Percentiles rank a stretch among this genome's conserved stretches.
Evolutionary conservation across 768 basidiomycete genomes (phyloP).

Genomic region (Pisolithus tinctorius): DNA sequence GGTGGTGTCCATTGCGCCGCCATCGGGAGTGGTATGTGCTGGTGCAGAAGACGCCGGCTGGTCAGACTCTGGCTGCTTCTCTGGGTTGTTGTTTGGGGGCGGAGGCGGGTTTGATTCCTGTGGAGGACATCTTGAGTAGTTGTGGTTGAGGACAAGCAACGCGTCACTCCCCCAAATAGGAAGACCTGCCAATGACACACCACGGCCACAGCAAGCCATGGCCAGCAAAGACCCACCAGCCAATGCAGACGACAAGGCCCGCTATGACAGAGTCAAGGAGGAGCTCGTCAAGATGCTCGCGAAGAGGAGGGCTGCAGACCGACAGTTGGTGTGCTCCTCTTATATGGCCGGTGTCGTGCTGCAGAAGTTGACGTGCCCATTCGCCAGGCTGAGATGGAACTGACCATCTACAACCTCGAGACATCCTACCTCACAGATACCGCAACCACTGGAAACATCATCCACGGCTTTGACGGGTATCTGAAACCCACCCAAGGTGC

Average conservation of each 20-base stretch:
- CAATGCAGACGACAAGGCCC: conserved; percentile 60
- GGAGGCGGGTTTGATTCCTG: conserved; percentile 47
- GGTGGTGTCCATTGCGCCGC: conserved; percentile 62
- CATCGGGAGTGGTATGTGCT: conserved; percentile 28
- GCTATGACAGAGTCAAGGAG: conserved; percentile 67
- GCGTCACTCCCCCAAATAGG: conserved; percentile 15
- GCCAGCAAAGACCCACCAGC: conserved; percentile 35
- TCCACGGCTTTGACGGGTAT: conserved; percentile 83
- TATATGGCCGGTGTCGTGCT: background rate
- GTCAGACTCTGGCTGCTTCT: conserved; percentile 44
- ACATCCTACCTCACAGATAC: conserved; percentile 74
- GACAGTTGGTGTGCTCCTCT: conserved; percentile 54
- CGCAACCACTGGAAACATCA: conserved; percentile 78
- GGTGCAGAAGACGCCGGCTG: conserved; percentile 23
- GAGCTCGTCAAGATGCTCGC: conserved; percentile 68
- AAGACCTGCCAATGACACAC: too few species aligned
- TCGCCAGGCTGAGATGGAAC: conserved; percentile 67
- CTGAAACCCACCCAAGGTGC: conserved; percentile 62
- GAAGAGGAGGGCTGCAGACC: conserved; percentile 71
- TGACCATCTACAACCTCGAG: conserved; percentile 74
- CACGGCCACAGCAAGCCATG: conserved; percentile 16
- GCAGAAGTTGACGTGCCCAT: background rate
- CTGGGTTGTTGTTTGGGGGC: conserved; percentile 39
- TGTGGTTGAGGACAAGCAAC: conserved; percentile 6
- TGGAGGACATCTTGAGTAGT: conserved; percentile 44